Conservation (phyloP, 495 filamentous ascomycete species). For the Penicillium salamii region DNA sequence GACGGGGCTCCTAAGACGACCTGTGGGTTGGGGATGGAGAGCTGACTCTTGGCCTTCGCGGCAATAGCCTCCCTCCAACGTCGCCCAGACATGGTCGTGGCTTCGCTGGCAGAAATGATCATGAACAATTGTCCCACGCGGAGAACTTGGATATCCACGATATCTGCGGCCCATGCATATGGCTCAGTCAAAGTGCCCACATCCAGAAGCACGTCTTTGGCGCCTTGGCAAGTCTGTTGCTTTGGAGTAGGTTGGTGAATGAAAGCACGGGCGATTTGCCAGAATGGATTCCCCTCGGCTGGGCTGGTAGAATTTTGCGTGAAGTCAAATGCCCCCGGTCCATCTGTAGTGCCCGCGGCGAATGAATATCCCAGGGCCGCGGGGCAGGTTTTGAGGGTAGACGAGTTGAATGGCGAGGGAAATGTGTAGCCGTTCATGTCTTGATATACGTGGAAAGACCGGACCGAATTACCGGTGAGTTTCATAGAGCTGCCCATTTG, state of each 20-base stretch:
- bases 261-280: slow-evolving; percentile 70
- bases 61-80: slow-evolving; percentile 85
- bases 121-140: slow-evolving; percentile 87
- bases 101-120: slow-evolving; percentile 86
- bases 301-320: slow-evolving; percentile 79
- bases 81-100: slow-evolving; percentile 90
- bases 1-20: slow-evolving; percentile 91
- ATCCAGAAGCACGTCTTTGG: slow-evolving; percentile 87
- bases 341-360: slow-evolving; percentile 91
- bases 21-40: slow-evolving; percentile 55
- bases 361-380: slow-evolving; percentile 95
- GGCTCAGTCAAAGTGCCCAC: slow-evolving; percentile 77
- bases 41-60: slow-evolving; percentile 45
- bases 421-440: slow-evolving; percentile 75
- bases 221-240: slow-evolving; percentile 73
- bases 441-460: slow-evolving; percentile 71
- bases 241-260: slow-evolving; percentile 69
- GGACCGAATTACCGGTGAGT: slow-evolving; percentile 57
- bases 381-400: slow-evolving; percentile 70
- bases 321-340: slow-evolving; percentile 91
- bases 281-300: slow-evolving; percentile 72
- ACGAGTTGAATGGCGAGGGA: slow-evolving; percentile 68
- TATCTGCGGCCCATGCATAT: slow-evolving; percentile 89
- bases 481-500: slow-evolving; percentile 47
- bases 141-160: slow-evolving; percentile 88